These are phyloP conservation scores for Fusarium fracticaudum DNA, from an alignment of 2,329 filamentous ascomycete species.

Conservation along the genomic window DNA sequence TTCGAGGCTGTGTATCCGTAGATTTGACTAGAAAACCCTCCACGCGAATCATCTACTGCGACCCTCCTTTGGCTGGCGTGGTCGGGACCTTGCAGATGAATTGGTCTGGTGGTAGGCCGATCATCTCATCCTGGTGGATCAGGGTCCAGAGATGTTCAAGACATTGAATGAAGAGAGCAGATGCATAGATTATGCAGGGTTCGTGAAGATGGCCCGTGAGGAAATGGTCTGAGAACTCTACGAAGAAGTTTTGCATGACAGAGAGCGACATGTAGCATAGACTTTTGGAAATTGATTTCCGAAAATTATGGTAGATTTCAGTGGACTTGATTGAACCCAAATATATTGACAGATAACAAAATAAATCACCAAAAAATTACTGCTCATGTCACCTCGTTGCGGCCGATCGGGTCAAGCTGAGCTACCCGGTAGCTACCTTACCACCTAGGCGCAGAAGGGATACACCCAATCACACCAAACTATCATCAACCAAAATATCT, in stretches of 20 bases:
- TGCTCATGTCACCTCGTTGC: neutral
- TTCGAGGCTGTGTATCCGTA: conserved; percentile 5
- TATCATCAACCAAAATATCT: neutral
- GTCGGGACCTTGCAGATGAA: conserved; percentile 42
- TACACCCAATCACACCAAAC: neutral
- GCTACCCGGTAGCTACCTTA: neutral
- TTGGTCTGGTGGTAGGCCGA: conserved; percentile 23
- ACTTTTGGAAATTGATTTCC: neutral
- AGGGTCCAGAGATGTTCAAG: conserved; percentile 20
- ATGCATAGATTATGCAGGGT: conserved; percentile 28
- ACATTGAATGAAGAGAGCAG: neutral
- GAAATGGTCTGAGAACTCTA: conserved; percentile 1
- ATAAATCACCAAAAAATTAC: neutral
- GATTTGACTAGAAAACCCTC: conserved; percentile 1
- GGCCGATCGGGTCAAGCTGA: neutral
- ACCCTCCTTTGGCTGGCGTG: conserved; percentile 23
- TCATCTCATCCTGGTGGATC: conserved; percentile 31
- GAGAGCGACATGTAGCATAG: neutral
- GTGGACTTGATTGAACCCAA: neutral
- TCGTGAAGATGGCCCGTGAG: neutral
- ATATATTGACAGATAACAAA: conserved; percentile 2
- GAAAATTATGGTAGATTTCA: neutral
- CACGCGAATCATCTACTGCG: conserved; percentile 34
- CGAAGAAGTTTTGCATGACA: conserved; percentile 3
- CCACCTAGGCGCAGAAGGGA: neutral